Conservation (phyloP, 768 basidiomycete genomes). For the Boletellus emodensis region DNA sequence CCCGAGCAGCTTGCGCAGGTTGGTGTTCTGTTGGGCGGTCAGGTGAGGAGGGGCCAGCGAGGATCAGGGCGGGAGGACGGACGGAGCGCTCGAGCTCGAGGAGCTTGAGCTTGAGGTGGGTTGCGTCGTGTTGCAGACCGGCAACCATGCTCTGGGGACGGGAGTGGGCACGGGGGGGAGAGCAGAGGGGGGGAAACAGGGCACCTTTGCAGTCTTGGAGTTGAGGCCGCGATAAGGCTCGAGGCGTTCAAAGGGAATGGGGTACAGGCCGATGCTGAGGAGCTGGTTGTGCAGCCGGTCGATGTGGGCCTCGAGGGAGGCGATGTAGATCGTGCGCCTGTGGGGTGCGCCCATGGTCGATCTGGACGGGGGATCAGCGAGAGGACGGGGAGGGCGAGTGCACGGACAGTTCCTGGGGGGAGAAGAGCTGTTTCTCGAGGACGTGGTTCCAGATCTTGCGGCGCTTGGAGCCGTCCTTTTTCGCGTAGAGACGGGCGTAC, state of each 20-base stretch:
- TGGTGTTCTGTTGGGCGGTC: constrained; percentile 23
- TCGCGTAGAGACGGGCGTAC: constrained; percentile 65
- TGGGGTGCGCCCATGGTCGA: constrained; percentile 65
- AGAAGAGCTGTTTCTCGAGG: constrained; percentile 69
- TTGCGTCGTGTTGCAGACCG: constrained; percentile 62
- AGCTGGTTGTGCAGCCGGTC: constrained; percentile 63
- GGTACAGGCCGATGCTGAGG: constrained; percentile 49
- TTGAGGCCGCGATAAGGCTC: constrained; percentile 69
- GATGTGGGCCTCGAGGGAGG: constrained; percentile 70
- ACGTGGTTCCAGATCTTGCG: constrained; percentile 77
- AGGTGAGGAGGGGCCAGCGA: not conserved
- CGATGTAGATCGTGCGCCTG: constrained; percentile 65
- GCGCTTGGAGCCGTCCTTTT: constrained; percentile 59
- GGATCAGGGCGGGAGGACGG: not conserved
- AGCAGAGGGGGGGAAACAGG: not conserved
- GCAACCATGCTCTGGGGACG: constrained; percentile 63
- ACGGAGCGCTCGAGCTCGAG: constrained; percentile 70
- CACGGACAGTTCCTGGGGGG: constrained; percentile 60
- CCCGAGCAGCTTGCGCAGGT: constrained; percentile 30
- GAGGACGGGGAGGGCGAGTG: not conserved
- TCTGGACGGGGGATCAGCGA: constrained; percentile 27
- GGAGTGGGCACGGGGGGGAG: not conserved
- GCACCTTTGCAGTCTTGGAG: constrained; percentile 70
- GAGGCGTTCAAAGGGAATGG: constrained; percentile 52
- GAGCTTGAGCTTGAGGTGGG: constrained; percentile 55